Evolutionary conservation across 73 alveolate genomes (phyloP), one percentile per base, ranked within the genome.

Genomic region (Paramecium tetraurelia): DNA sequence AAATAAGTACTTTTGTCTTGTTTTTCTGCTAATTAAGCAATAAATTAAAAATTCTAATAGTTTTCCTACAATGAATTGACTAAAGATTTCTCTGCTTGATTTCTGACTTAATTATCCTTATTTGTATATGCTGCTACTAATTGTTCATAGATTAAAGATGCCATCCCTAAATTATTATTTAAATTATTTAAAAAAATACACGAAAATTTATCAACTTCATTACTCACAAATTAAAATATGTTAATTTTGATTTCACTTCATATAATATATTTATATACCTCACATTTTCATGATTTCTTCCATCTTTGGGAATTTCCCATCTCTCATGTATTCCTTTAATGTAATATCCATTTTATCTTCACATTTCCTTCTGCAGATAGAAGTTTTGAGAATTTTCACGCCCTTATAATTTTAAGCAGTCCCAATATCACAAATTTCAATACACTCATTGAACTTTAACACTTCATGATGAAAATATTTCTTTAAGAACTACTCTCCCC

Each of bases 71-170:
- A 11, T 0, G 46, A 43, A 20, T 44, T 27, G 2, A 80, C 18
- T 44, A 80, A 35, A 10, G 46, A n/a, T 27, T 80, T 24, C 57
- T 80, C 90, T 10, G 90, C 90, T 11, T 40, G 20, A 20, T 41
- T 44, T 80, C 90, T 80, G 2, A 24, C 12, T 43, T 59, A 22
- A 80, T 80, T 80, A 5, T 80, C 75, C 9, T 21, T 24, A 35
- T 35, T 31, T n/a, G 90, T 80, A 43, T 80, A 80, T 41, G 90
- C 90, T 63, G 46, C 41, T 31, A 24, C 48, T 63, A 63, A 63
- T 63, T 63, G 48, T 27, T 63, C 84, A 33, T 63, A 63, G 84
- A 63, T 63, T 33, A 27, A 12, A 24, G 50, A 31, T 31, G 84
- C 84, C 84, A 63, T 63, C 35, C 46, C n/a, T 27, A 27, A 31